Evolutionary conservation across 2,329 filamentous ascomycete species (phyloP), one percentile per base, ranked within the genome.

Genomic region (Chaetomiaceae sp.): DNA sequence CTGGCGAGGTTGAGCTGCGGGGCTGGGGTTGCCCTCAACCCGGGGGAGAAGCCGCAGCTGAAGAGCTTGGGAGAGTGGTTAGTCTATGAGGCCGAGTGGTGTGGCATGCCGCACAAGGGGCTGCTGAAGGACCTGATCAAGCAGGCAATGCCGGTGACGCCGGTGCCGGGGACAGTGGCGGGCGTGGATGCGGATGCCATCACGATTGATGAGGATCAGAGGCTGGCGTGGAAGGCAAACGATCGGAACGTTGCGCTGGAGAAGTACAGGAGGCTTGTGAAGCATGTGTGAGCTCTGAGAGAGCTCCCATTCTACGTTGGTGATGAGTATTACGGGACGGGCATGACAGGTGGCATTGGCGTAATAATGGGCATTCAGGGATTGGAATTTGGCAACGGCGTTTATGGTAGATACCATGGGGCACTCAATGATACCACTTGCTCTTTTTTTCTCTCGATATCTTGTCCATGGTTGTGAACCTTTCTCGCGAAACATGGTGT

Each of bases 1-100:
- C 60, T 63, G 30, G 61, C 60, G 16, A 30, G 58, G 5, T n/a
- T 63, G 45, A 55, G 54, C 41, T 61, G 59, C 40, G 51, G 48
- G 1, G 32, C 46, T 18, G 57, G 51, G 21, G 48, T 46, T 32
- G 33, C 36, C 3, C 45, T 62, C 37, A 46, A 56, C 14, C 51
- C 57, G 1, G 45, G 37, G n/a, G 32, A 48, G 10, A 42, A 43
- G 42, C 54, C 59, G 13, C 40, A 50, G 44, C 42, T 55, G 5
- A 48, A 52, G 41, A 55, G 54, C 27, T 46, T 63, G 13, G 58
- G 60, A 14, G 56, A 61, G 51, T 61, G 58, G 59, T 20, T 63
- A 10, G 7, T 56, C 13, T 60, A 60, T 20, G 59, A 63, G 53
- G 59, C 61, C 29, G 47, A 53, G 30, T 51, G 44, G 49, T 47